Base-by-base conservation (phyloP, 1,139 yeast genomes). In the Hansenula sp. region DNA sequence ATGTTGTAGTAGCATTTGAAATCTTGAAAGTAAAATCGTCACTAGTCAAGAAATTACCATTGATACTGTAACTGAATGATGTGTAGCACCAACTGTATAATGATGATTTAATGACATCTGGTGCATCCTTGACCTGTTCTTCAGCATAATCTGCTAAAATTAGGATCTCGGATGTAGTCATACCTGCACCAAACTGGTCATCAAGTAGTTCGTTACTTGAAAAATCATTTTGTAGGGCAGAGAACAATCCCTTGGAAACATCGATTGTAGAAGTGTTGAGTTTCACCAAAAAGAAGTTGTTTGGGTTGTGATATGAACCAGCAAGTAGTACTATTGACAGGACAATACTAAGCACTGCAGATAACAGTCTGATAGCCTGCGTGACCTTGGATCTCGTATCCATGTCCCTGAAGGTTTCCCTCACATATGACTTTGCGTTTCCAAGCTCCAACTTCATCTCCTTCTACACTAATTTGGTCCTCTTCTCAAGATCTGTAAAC, bases 91-190 rank as follows among this genome's bases (percentile, higher is more conserved):
- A 74, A 36, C 59, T 56, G 64, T 70, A 64, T 13, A 73, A 43
- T 2, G 73, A 66, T 0, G 74, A 62, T 8, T 64, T 48, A 11
- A 75, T 65, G 45, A 62, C 69, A 51, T 77, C 81, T 0, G 83
- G 82, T 0, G 79, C 74, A 26, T 57, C 50, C 7, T 64, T 61
- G n/a, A 77, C 77, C 50, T 74, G 72, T 5, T 60, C 59, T 41
- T 65, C 63, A 2, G 79, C 73, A 47, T 76, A 76, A 12, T 65
- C 59, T 0, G 77, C 63, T 31, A 77, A 56, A 6, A 77, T 58
- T 10, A 61, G 49, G 25, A 77, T 69, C 45, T 76, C 79, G 3
- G 81, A 71, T 39, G 77, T 72, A 3, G 81, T 73, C 24, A 76
- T 57, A 0, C 71, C 75, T 4, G 75, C 59, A 1, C 71, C 76